These are phyloP conservation scores for Leccinum angustisporum DNA, from an alignment of 1,284 basidiomycete genomes.

Conservation along the genomic window DNA sequence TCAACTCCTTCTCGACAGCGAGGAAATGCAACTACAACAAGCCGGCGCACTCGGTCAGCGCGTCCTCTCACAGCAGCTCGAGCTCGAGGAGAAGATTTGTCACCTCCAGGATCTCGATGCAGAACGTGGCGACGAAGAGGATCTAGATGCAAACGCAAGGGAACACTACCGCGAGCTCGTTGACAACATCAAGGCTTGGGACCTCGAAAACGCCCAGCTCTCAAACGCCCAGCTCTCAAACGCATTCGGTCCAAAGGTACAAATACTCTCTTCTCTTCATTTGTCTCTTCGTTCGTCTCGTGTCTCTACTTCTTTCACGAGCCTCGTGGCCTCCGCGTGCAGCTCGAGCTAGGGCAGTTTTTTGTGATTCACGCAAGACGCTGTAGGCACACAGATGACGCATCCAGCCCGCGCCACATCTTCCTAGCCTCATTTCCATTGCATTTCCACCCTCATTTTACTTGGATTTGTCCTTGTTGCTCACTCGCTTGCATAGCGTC, in stretches of 20 bases:
- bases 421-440: slow-evolving; percentile 1
- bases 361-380: background rate
- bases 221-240: slow-evolving; percentile 78
- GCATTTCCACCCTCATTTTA: background rate
- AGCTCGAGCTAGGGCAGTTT: background rate
- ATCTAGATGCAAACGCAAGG: no score
- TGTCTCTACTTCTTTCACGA: slow-evolving; percentile 13
- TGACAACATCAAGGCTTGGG: no score
- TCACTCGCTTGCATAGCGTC: slow-evolving; percentile 33
- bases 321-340: slow-evolving; percentile 24
- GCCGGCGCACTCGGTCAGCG: slow-evolving; percentile 89
- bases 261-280: background rate
- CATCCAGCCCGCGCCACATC: background rate
- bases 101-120: slow-evolving; percentile 71
- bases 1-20: slow-evolving; percentile 79
- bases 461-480: slow-evolving; percentile 1
- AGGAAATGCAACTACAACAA: slow-evolving; percentile 87
- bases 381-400: background rate
- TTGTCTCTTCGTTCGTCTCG: background rate
- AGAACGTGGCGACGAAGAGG: slow-evolving; percentile 59
- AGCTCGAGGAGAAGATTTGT: slow-evolving; percentile 79
- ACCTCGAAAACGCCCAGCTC: no score
- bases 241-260: slow-evolving; percentile 68
- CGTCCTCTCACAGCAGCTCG: slow-evolving; percentile 87
- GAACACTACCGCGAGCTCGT: no score